Base-by-base conservation (phyloP, 164 flowering plant genomes). In the Nymphaea colorata region DNA sequence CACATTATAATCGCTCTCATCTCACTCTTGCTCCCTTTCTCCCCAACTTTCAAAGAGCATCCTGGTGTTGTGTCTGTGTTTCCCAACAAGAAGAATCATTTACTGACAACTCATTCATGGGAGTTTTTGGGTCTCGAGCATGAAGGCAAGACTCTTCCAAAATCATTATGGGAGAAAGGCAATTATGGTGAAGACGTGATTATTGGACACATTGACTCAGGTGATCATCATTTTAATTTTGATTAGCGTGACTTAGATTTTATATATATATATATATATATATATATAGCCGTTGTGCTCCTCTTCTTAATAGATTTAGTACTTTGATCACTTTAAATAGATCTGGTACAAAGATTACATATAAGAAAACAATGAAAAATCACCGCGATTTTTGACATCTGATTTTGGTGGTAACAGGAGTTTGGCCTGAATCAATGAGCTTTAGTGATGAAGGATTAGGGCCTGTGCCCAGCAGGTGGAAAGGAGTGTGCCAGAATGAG, bases 61-160 rank as follows among this genome's bases (percentile, higher is more conserved):
- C 87, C 87, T 3, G 53, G 68, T 0, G 88, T 88, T 15, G 66
- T 83, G n/a, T 82, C 90, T 3, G 79, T 85, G 18, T 80, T 85
- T 68, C 55, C 51, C 8, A 69, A 85, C 78, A 59, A 68, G 45
- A 76, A 42, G 18, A 64, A 62, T 61, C 53, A 78, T 3, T 47
- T 85, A 5, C 87, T 85, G 64, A 84, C 92, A 11, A 85, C 87
- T 4, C 81, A 59, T 43, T 81, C 89, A 17, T 85, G 89, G 92
- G 82, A 78, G 4, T 87, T 87, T 43, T 69, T 87, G 66, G 6
- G 43, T 5, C 57, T 83, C 43, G 87, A 82, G 59, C 74, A 55
- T 6, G 69, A 82, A 66, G 84, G 83, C 3, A 71, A 51, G 1
- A 3, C 72, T 53, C 74, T 10, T 1, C 17, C 43, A 2, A 11